These are phyloP conservation scores for Speleostelium caveatum DNA, from an alignment of 78 protist genomes.

Conservation along the genomic window DNA sequence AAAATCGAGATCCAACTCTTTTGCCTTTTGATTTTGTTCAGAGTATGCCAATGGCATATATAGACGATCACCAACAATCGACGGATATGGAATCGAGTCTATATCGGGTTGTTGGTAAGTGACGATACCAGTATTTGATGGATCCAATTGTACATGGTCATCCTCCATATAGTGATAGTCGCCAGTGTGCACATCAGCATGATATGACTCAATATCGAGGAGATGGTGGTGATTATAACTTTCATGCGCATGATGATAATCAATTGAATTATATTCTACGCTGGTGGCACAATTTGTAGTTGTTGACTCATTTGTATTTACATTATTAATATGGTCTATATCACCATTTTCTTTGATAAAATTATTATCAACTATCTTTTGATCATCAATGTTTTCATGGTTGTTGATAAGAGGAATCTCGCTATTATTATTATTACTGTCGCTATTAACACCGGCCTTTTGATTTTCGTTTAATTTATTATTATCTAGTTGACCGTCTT, in stretches of 20 bases:
- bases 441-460: neutral
- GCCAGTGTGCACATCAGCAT: neutral
- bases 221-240: too few species aligned
- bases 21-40: neutral
- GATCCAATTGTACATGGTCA: too few species aligned
- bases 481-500: neutral
- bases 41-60: slow-evolving; percentile 58
- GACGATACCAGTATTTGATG: neutral
- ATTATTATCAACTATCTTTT: slow-evolving; percentile 6
- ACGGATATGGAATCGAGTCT: slow-evolving; percentile 49
- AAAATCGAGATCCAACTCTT: slow-evolving; percentile 27
- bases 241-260: too few species aligned
- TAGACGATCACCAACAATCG: slow-evolving; percentile 60
- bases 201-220: slow-evolving; percentile 6
- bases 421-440: neutral
- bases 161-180: too few species aligned
- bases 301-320: neutral
- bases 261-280: too few species aligned
- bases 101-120: slow-evolving; percentile 16
- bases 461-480: too few species aligned
- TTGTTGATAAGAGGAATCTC: neutral
- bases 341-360: too few species aligned
- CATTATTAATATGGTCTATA: neutral
- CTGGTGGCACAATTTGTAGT: too few species aligned
- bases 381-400: neutral